Evolutionary conservation across 352 stramenopile genomes (phyloP).

Genomic region (Phytophthora nicotianae): DNA sequence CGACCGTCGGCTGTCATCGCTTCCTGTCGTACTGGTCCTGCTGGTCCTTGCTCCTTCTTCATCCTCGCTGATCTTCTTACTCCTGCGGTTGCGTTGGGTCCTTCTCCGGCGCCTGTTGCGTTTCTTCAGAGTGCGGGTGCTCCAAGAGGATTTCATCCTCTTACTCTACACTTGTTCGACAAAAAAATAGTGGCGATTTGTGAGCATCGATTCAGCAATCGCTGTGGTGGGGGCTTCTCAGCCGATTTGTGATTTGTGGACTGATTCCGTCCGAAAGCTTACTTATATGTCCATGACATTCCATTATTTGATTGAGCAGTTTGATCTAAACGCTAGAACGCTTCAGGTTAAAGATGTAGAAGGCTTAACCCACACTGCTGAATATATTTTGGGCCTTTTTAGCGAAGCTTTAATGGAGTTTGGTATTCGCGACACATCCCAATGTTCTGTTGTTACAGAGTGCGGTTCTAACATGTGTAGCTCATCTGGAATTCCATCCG

Average conservation of each 20-base stretch:
- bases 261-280: neutral
- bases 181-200: neutral
- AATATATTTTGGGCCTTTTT: neutral
- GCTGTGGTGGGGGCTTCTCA: neutral
- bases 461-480: neutral
- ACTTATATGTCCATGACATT: neutral
- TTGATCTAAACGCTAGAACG: neutral
- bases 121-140: no score
- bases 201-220: neutral
- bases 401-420: neutral
- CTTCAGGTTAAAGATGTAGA: neutral
- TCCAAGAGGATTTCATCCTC: no score
- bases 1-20: no score
- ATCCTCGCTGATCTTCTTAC: no score
- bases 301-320: neutral
- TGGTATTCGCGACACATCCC: neutral
- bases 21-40: no score
- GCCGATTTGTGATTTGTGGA: neutral
- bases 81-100: no score
- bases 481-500: neutral
- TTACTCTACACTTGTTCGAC: no score
- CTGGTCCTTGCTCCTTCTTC: no score
- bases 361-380: neutral
- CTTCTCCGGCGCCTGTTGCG: no score
- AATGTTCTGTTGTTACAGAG: neutral